Conservation (phyloP, 306 rosid genomes). For the Sindora glabra region DNA sequence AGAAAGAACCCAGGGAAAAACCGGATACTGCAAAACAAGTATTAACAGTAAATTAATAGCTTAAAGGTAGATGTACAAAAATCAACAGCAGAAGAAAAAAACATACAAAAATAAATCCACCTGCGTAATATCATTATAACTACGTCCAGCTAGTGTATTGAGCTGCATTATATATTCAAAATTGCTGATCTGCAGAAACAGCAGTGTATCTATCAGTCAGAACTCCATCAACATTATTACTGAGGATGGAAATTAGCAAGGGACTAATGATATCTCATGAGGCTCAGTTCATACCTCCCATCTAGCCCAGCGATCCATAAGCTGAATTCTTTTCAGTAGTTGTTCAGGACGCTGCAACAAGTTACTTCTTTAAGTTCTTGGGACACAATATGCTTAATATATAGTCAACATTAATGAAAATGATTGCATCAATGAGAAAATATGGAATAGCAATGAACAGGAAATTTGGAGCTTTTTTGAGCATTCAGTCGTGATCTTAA, state of each 20-base stretch:
- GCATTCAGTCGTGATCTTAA: not conserved
- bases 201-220: slow-evolving; percentile 8
- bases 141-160: slow-evolving; percentile 96
- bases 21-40: slow-evolving; percentile 74
- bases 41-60: slow-evolving; percentile 3
- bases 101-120: slow-evolving; percentile 35
- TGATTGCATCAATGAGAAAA: not conserved
- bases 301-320: slow-evolving; percentile 99
- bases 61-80: slow-evolving; percentile 14
- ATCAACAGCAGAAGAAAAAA: slow-evolving; percentile 9
- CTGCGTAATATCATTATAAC: slow-evolving; percentile 98
- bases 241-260: slow-evolving; percentile 2
- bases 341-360: slow-evolving; percentile 80
- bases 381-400: slow-evolving; percentile 4
- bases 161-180: slow-evolving; percentile 98
- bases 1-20: slow-evolving; percentile 97
- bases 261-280: not conserved
- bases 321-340: slow-evolving; percentile 88
- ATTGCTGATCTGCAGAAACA: slow-evolving; percentile 89
- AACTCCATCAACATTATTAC: slow-evolving; percentile 5
- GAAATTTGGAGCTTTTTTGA: not conserved
- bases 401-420: too few species aligned
- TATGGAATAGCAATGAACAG: not conserved
- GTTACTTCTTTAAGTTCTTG: slow-evolving; percentile 13
- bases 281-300: slow-evolving; percentile 74